A percentile compares a stretch with the other conserved stretches of the same genome.
phyloP scores from a whole-genome alignment of 495 filamentous ascomycete species.

The Podospora australis region DNA sequence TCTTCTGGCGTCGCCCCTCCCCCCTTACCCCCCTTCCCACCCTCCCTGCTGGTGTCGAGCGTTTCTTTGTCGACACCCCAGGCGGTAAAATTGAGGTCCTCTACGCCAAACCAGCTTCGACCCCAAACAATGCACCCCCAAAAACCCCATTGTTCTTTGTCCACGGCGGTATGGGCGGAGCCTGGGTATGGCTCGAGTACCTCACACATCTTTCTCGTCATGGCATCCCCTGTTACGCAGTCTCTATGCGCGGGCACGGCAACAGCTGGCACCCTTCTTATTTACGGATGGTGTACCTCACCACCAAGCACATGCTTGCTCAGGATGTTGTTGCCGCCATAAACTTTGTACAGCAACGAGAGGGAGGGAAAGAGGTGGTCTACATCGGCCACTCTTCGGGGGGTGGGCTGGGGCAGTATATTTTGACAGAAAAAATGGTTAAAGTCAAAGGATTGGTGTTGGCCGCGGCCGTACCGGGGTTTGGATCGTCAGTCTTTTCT shows the following conservation, averaged over 20 bases:
- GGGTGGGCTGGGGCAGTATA: conserved; percentile 39
- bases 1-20: conserved; percentile 20
- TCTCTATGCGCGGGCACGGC: conserved; percentile 47
- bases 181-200: conserved; percentile 41
- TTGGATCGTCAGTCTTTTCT: conserved; percentile 36
- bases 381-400: conserved; percentile 44
- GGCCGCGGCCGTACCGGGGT: conserved; percentile 34
- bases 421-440: conserved; percentile 31
- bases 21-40: conserved; percentile 15
- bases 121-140: no score
- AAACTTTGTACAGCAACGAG: conserved; percentile 23
- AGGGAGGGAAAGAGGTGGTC: conserved; percentile 29
- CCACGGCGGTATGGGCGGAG: conserved; percentile 45
- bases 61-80: conserved; percentile 30
- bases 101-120: conserved; percentile 21
- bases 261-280: conserved; percentile 40
- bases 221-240: conserved; percentile 40
- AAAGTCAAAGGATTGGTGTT: conserved; percentile 35
- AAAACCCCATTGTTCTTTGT: conserved; percentile 37
- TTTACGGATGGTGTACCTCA: conserved; percentile 30
- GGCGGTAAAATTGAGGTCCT: conserved; percentile 38
- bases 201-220: conserved; percentile 33
- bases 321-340: conserved; percentile 37
- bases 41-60: conserved; percentile 25
- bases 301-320: conserved; percentile 33